phyloP scores from a whole-genome alignment of 805 yeast genomes.

The Lipomyces spencermartinsiae region DNA sequence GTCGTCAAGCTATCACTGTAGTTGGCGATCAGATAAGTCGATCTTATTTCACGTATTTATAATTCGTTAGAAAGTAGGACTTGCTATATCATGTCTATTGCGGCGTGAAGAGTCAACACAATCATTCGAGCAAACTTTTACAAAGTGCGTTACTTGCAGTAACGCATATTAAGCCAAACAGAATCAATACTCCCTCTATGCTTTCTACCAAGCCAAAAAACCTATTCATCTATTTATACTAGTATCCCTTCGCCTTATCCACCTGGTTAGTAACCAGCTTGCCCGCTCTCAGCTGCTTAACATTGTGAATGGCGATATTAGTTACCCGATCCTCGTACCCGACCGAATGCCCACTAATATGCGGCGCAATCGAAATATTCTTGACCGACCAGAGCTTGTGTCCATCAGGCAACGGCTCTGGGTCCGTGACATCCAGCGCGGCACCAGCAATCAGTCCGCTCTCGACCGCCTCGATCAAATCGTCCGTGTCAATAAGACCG shows the following conservation, averaged over 20 bases:
- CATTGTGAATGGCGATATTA: slow-evolving; percentile 30
- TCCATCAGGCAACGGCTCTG: slow-evolving; percentile 56
- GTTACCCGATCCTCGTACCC: slow-evolving; percentile 33
- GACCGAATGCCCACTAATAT: slow-evolving; percentile 33
- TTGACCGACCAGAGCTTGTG: slow-evolving; percentile 38
- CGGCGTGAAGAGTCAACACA: too few relatives aligned
- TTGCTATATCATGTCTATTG: too few relatives aligned
- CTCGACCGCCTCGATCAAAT: slow-evolving; percentile 54
- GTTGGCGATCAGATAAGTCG: too few relatives aligned
- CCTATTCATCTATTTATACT: not conserved
- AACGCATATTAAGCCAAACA: not conserved
- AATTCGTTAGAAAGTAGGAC: too few relatives aligned
- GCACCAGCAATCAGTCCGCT: slow-evolving; percentile 64
- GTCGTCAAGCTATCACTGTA: too few relatives aligned
- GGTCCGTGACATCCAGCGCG: slow-evolving; percentile 73
- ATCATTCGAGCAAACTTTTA: not conserved
- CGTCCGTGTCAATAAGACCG: slow-evolving; percentile 54
- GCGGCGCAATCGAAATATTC: slow-evolving; percentile 37
- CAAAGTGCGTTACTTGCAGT: not conserved
- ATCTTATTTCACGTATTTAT: not conserved
- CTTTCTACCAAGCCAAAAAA: not conserved
- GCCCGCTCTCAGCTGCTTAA: slow-evolving; percentile 27
- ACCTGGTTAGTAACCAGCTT: slow-evolving; percentile 23
- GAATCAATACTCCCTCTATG: not conserved
- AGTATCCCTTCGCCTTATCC: slow-evolving; percentile 33